Evolutionary conservation across 352 stramenopile species (phyloP).

Genomic region (Phytophthora niederhauseri): DNA sequence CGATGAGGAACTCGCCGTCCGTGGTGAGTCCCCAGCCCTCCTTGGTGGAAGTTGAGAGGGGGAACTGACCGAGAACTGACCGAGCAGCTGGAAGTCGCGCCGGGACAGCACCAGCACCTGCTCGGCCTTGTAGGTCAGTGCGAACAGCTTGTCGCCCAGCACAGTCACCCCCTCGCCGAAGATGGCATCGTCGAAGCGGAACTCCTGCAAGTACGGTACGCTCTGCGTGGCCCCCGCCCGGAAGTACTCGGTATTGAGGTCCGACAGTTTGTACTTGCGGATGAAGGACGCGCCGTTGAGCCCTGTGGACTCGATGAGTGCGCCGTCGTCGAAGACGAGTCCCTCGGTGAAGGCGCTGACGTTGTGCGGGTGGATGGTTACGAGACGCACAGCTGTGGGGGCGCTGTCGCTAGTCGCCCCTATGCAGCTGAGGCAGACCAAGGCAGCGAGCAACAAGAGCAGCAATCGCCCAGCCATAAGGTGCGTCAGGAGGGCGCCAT

Average conservation of each 20-base stretch:
- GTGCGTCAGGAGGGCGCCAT: neutral
- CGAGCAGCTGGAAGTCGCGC: slow-evolving; percentile 56
- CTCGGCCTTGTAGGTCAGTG: slow-evolving; percentile 84
- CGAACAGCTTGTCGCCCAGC: slow-evolving; percentile 76
- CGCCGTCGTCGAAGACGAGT: slow-evolving; percentile 62
- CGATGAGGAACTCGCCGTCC: slow-evolving; percentile 80
- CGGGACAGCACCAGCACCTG: slow-evolving; percentile 68
- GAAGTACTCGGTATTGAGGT: slow-evolving; percentile 23
- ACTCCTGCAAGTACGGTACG: slow-evolving; percentile 47
- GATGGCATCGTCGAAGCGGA: slow-evolving; percentile 54
- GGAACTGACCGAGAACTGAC: slow-evolving; percentile 52
- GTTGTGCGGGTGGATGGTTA: slow-evolving; percentile 76
- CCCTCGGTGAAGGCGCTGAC: slow-evolving; percentile 74
- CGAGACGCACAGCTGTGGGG: slow-evolving; percentile 53
- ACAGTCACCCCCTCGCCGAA: slow-evolving; percentile 86
- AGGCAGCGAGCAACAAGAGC: slow-evolving; percentile 10
- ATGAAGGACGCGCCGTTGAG: slow-evolving; percentile 72
- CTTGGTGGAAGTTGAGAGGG: slow-evolving; percentile 74
- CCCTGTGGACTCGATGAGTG: slow-evolving; percentile 80
- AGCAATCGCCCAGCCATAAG: slow-evolving; percentile 22
- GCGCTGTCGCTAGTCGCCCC: slow-evolving; percentile 5
- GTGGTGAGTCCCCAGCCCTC: slow-evolving; percentile 92
- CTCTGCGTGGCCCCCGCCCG: slow-evolving; percentile 11
- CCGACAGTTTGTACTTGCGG: slow-evolving; percentile 59
- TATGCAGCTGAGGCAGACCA: slow-evolving; percentile 11